These are phyloP conservation scores for Xylaria hypoxylon DNA, from an alignment of 2,329 filamentous ascomycete species.

Conservation along the genomic window DNA sequence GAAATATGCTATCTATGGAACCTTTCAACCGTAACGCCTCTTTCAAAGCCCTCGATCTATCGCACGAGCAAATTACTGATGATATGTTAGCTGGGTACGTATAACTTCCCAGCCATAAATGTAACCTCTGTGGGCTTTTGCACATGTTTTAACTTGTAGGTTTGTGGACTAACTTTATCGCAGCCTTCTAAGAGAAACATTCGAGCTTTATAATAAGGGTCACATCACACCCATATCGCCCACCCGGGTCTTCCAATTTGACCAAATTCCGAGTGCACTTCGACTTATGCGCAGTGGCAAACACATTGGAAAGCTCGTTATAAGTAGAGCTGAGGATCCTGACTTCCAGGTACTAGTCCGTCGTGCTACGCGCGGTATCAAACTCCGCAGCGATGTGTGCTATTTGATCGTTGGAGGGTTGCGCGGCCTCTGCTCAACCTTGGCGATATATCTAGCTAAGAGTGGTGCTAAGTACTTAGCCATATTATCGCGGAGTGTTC, in stretches of 20 bases:
- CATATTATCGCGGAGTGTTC: not conserved
- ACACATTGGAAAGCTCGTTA: slow-evolving; percentile 55
- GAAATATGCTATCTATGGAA: slow-evolving; percentile 29
- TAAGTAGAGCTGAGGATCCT: slow-evolving; percentile 40
- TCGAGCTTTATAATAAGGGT: not conserved
- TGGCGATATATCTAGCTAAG: slow-evolving; percentile 51
- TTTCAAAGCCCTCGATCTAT: slow-evolving; percentile 26
- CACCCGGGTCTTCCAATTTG: slow-evolving; percentile 5
- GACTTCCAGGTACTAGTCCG: slow-evolving; percentile 44
- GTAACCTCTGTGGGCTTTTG: not conserved
- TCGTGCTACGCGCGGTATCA: slow-evolving; percentile 33
- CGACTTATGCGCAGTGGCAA: slow-evolving; percentile 15
- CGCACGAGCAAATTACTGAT: slow-evolving; percentile 17
- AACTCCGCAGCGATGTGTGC: slow-evolving; percentile 42
- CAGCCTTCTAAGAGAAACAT: slow-evolving; percentile 3
- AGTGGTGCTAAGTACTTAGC: slow-evolving; percentile 51
- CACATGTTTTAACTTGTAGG: not conserved
- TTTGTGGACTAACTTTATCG: not conserved
- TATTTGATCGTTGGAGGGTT: slow-evolving; percentile 56
- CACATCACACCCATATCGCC: slow-evolving; percentile 7
- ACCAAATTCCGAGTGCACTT: not conserved
- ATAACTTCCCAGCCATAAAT: not conserved
- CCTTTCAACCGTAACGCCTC: slow-evolving; percentile 29
- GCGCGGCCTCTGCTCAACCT: slow-evolving; percentile 52
- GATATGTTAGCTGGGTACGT: slow-evolving; percentile 3